Evolutionary conservation across 257 asterid genomes (phyloP).

Genomic region (Orobanche coerulescens): DNA sequence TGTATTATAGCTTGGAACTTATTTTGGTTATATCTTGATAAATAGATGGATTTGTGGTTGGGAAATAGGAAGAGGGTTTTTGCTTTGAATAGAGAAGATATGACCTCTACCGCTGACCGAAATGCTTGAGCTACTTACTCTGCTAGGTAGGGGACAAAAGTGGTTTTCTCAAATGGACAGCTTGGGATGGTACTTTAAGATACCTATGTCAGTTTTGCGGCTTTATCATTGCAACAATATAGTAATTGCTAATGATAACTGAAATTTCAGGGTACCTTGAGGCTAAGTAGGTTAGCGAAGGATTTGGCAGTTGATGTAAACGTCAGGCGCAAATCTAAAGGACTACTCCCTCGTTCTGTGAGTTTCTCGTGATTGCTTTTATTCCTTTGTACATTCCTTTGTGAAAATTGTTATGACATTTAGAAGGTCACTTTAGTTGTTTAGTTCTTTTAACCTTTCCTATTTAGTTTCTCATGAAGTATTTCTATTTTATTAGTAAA

Average conservation of each 20-base stretch:
- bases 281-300: conserved; percentile 70
- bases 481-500: too few relatives aligned
- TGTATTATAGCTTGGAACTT: conserved; percentile 10
- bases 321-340: conserved; percentile 71
- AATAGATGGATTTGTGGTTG: conserved; percentile 86
- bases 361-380: conserved; percentile 29
- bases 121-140: conserved; percentile 91
- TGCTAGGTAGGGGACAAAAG: conserved; percentile 75
- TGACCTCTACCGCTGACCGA: conserved; percentile 81
- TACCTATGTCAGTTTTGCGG: too few relatives aligned
- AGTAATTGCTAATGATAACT: conserved; percentile 12
- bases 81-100: conserved; percentile 88
- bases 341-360: conserved; percentile 92
- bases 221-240: not conserved
- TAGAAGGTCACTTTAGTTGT: conserved; percentile 14
- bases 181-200: too few relatives aligned
- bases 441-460: not conserved
- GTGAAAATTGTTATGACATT: conserved; percentile 1
- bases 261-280: conserved; percentile 64
- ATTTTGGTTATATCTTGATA: conserved; percentile 25
- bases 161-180: too few relatives aligned
- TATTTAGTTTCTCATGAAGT: not conserved
- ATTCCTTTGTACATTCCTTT: not conserved
- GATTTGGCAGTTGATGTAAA: conserved; percentile 68
- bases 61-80: conserved; percentile 78